Base-by-base conservation (phyloP, 257 asterid species). In the Scutellaria galericulata region DNA sequence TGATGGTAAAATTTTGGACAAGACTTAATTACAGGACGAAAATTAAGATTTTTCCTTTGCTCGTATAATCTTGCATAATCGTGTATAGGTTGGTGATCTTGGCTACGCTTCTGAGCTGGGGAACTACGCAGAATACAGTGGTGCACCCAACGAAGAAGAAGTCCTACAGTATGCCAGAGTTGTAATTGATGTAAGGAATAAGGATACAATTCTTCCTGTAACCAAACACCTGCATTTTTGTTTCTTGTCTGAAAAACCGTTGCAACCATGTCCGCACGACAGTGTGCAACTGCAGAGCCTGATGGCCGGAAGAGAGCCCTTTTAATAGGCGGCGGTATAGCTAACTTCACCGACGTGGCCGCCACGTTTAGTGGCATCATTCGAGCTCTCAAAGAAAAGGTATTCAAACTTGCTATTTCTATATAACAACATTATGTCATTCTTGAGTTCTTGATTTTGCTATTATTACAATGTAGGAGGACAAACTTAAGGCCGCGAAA, bases 81-180 rank as follows among this genome's bases (percentile, higher is more conserved):
- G 27, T 31, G 46, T 11, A 12, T 65, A 93, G 98, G 98, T 93
- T 60, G 98, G 98, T 61, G 98, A 93, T 82, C 97, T 93, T 31
- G 98, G 98, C 63, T 93, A 53, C 68, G 98, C 98, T 61, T 83
- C 93, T 53, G 98, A 93, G 87, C 97, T 93, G 1, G 98, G 98
- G 62, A 93, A 93, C 83, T 93, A 93, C 18, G 98, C 98, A 5
- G 98, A 93, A 67, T 93, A 93, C 74, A 93, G 98, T 14, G 98
- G 98, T n/a, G 98, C 98, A 73, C 98, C 98, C 53, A 93, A 93
- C 47, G 98, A 93, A 77, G 97, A 90, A 76, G 97, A 93, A 84
- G 97, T 93, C 67, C 74, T 93, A 85, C 98, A 93, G 78, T 93
- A 93, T 78, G 97, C 98, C 77, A 78, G 98, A 83, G 97, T 93